Conservation (phyloP, 345 rosid species). For the Camelina laxa region DNA sequence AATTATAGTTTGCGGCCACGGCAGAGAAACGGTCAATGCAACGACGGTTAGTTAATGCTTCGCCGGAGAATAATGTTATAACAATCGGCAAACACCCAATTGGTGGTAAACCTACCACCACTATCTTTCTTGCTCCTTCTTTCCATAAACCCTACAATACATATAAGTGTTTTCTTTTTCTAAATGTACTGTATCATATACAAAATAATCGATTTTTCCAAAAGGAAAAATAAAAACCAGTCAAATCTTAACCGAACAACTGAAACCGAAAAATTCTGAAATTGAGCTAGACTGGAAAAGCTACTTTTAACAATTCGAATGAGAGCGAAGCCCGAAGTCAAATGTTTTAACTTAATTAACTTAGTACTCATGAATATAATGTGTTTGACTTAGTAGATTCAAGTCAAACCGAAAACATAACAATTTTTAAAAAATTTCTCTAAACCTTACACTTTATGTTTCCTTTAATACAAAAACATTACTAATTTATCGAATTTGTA, state of each 20-base stretch:
- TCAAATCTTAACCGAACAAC: not conserved
- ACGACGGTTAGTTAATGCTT: constrained; percentile 48
- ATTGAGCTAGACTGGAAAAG: not conserved
- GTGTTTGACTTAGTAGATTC: not conserved
- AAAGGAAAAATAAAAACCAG: too few relatives aligned
- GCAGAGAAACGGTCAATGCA: constrained; percentile 58
- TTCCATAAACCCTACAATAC: constrained; percentile 54
- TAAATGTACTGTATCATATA: not conserved
- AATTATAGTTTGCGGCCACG: constrained; percentile 58
- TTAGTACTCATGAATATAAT: not conserved
- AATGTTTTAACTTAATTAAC: not conserved
- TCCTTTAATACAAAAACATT: not conserved
- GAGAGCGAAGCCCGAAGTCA: not conserved
- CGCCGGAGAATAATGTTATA: constrained; percentile 58
- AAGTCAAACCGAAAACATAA: not conserved
- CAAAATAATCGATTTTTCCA: too few relatives aligned
- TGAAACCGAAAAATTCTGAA: not conserved
- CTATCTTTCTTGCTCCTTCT: constrained; percentile 66
- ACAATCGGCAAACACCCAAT: constrained; percentile 83
- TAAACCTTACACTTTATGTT: not conserved
- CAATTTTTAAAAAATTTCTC: not conserved
- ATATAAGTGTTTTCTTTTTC: not conserved
- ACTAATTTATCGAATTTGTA: not conserved
- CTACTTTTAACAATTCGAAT: not conserved
- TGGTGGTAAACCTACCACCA: constrained; percentile 61